phyloP scores from a whole-genome alignment of 805 yeast species.

The Blastobotrys attinorum region DNA sequence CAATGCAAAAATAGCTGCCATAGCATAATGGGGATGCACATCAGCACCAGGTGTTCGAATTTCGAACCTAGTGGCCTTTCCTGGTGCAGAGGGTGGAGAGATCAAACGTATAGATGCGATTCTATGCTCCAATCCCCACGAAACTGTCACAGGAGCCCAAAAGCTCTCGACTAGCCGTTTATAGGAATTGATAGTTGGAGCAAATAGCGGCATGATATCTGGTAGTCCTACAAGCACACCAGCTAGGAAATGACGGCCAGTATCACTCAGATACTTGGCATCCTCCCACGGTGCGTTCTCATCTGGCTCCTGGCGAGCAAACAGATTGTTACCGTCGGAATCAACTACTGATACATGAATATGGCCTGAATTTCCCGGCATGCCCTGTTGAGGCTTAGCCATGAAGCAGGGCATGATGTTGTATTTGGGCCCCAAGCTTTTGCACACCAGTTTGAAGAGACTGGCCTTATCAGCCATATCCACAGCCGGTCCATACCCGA shows the following conservation, averaged over 20 bases:
- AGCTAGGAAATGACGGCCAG: constrained; percentile 28
- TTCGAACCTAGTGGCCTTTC: constrained; percentile 26
- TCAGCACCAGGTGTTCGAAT: constrained; percentile 33
- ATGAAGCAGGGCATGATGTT: constrained; percentile 29
- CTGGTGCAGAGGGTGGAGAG: constrained; percentile 20
- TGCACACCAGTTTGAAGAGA: constrained; percentile 26
- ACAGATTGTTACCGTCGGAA: constrained; percentile 20
- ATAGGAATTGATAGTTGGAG: constrained; percentile 30
- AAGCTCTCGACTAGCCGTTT: constrained; percentile 29
- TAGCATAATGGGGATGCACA: constrained; percentile 28
- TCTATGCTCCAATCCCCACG: constrained; percentile 31
- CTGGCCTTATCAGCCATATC: constrained; percentile 27
- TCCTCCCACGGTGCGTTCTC: constrained; percentile 24
- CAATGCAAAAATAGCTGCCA: constrained; percentile 27
- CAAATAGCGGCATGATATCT: constrained; percentile 30
- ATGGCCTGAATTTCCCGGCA: constrained; percentile 32
- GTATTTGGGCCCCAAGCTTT: constrained; percentile 22
- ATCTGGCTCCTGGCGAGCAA: constrained; percentile 21
- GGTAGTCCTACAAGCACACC: constrained; percentile 27
- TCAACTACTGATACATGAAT: constrained; percentile 26
- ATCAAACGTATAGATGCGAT: constrained; percentile 29
- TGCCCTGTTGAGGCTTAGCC: constrained; percentile 30
- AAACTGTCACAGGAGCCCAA: constrained; percentile 32
- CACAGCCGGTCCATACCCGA: constrained; percentile 24
- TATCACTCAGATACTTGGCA: constrained; percentile 19